A percentile compares a stretch with the other conserved stretches of the same genome.
Evolutionary conservation across 2,329 filamentous ascomycete species (phyloP).

Genomic region (Triangularia setosa): DNA sequence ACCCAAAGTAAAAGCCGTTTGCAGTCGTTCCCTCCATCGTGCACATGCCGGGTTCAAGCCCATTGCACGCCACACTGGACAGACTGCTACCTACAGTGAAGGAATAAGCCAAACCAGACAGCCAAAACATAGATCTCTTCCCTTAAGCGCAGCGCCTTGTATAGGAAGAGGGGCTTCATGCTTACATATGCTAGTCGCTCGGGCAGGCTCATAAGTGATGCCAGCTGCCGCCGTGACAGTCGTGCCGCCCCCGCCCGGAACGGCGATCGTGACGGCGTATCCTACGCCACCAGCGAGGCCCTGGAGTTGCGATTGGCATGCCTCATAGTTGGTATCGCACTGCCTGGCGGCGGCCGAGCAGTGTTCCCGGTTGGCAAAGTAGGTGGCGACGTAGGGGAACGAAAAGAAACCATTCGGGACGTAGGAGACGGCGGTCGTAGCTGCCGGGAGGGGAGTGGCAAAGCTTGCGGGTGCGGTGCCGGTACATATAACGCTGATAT

Average conservation of each 20-base stretch:
- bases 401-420: conserved; percentile 57
- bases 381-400: conserved; percentile 55
- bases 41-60: conserved; percentile 41
- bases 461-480: conserved; percentile 45
- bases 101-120: not conserved
- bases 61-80: conserved; percentile 49
- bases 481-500: conserved; percentile 35
- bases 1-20: conserved; percentile 28
- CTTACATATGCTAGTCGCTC: conserved; percentile 52
- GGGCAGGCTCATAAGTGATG: conserved; percentile 38
- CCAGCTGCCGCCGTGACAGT: conserved; percentile 42
- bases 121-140: not conserved
- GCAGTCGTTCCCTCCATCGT: conserved; percentile 25
- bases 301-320: conserved; percentile 49
- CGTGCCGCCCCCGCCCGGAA: conserved; percentile 50
- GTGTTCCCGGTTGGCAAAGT: conserved; percentile 46
- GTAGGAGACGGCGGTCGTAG: conserved; percentile 43
- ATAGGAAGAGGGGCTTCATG: not conserved
- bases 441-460: conserved; percentile 29
- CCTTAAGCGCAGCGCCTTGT: not conserved
- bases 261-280: conserved; percentile 53
- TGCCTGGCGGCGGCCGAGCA: conserved; percentile 50
- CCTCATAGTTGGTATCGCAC: conserved; percentile 52
- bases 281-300: conserved; percentile 32
- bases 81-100: conserved; percentile 37